These are phyloP conservation scores for Pachysolen tannophilus DNA, from an alignment of 805 yeast genomes.

Conservation along the genomic window DNA sequence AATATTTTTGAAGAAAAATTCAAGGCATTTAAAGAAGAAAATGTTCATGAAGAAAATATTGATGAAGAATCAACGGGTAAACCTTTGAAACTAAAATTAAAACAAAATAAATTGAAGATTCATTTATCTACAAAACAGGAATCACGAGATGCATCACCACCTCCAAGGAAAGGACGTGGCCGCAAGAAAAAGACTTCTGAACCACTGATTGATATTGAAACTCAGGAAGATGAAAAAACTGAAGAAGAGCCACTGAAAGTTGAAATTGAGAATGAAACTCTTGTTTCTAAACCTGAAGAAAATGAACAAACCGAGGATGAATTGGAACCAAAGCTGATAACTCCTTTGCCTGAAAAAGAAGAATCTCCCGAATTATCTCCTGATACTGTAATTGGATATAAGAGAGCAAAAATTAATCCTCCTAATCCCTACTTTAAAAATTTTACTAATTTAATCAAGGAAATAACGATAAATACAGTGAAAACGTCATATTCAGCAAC, in stretches of 20 bases:
- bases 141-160: conserved; percentile 15
- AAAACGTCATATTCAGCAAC: too few relatives aligned
- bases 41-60: neutral
- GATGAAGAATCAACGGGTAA: neutral
- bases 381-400: too few relatives aligned
- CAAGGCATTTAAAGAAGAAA: conserved; percentile 15
- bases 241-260: conserved; percentile 1
- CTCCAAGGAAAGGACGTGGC: conserved; percentile 18
- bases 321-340: conserved; percentile 22
- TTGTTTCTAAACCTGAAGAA: conserved; percentile 8
- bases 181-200: conserved; percentile 1
- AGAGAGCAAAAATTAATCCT: too few relatives aligned
- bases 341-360: too few relatives aligned
- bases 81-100: conserved; percentile 11
- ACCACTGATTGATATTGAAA: conserved; percentile 11
- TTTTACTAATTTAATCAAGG: conserved; percentile 18
- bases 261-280: too few relatives aligned
- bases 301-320: conserved; percentile 20
- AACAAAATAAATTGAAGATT: conserved; percentile 2
- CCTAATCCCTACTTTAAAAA: conserved; percentile 17
- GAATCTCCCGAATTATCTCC: too few relatives aligned
- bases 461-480: too few relatives aligned
- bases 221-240: conserved; percentile 8
- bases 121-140: conserved; percentile 1
- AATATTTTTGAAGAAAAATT: conserved; percentile 38